Evolutionary conservation across 2,329 filamentous ascomycete genomes (phyloP), one percentile per base, ranked within the genome.

Genomic region (Pestalotiopsis sp.): DNA sequence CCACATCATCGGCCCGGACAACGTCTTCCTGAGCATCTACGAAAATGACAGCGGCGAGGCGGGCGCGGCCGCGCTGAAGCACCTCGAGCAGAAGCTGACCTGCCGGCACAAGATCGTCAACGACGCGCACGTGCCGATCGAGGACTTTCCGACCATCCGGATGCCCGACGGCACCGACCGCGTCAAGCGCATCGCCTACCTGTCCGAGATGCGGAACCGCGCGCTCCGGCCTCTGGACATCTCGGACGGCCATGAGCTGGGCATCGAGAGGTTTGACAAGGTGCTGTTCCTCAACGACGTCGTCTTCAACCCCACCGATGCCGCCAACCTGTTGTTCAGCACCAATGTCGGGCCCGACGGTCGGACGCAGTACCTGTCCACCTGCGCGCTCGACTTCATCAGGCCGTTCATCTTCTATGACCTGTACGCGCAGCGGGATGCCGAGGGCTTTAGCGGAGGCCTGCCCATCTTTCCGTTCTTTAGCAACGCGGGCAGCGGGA

Each of bases 11-110:
- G 92, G 92, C 0, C 84, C 85, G 14, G 82, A 91, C 45, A 92
- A 93, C 74, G 88, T 91, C 2, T 92, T 90, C 75, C 78, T 94
- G 67, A 92, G 90, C 77, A 87, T 94, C 39, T 94, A 93, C 77
- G 92, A 93, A 76, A 92, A 92, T 73, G 88, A 92, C 75, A 87
- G 90, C 39, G 90, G 90, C 1, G 79, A 83, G 1, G 80, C 82
- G 38, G 89, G 88, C 17, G 83, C 82, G 68, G 77, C 80, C 41
- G 89, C 90, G 0, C 80, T 94, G 67, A 74, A 80, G 38, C 77
- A 81, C 2, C 84, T 93, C 60, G 83, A 85, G 67, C 75, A 79
- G n/a, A 82, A 74, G 41, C 74, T 86, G 1, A 76, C 84, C 70
- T 82, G 81, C 69, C 76, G 81, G 41, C 82, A 84, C 72, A 80